Evolutionary conservation across 2,329 filamentous ascomycete genomes (phyloP).

Genomic region (Lecanosticta acicola): DNA sequence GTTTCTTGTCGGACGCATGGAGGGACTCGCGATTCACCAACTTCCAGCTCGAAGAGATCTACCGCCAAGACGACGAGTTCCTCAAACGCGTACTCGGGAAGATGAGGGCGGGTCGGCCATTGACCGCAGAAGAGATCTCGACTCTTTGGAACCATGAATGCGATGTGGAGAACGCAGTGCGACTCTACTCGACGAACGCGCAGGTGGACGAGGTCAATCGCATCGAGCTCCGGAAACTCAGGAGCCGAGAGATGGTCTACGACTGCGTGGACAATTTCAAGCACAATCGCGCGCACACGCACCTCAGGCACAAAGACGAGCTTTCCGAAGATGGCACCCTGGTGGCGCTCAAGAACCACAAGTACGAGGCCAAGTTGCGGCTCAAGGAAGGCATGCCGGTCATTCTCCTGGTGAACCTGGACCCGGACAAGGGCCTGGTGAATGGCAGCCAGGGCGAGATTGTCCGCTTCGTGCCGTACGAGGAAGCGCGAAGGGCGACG

Average conservation of each 20-base stretch:
- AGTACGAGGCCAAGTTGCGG: constrained; percentile 41
- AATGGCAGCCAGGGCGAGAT: constrained; percentile 47
- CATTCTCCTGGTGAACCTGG: constrained; percentile 49
- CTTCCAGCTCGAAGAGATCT: constrained; percentile 50
- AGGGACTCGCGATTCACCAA: constrained; percentile 48
- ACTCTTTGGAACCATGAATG: constrained; percentile 43
- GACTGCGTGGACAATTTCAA: constrained; percentile 14
- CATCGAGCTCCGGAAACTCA: constrained; percentile 29
- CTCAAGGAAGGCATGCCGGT: constrained; percentile 50
- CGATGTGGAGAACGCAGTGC: constrained; percentile 40
- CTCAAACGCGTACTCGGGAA: constrained; percentile 55
- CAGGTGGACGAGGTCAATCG: constrained; percentile 26
- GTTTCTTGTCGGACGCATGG: constrained; percentile 55
- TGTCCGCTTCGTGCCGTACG: constrained; percentile 30
- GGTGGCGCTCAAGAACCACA: constrained; percentile 34
- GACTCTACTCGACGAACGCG: constrained; percentile 45
- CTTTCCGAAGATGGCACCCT: constrained; percentile 24
- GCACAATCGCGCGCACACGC: not conserved
- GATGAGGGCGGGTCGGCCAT: constrained; percentile 43
- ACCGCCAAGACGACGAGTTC: constrained; percentile 50
- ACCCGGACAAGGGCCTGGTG: constrained; percentile 37
- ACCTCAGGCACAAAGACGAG: not conserved
- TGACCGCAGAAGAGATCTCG: constrained; percentile 36
- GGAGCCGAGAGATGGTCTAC: constrained; percentile 2
- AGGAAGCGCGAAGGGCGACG: not conserved